Evolutionary conservation across 441 rosid species (phyloP).

Genomic region (Monsonia emarginata): DNA sequence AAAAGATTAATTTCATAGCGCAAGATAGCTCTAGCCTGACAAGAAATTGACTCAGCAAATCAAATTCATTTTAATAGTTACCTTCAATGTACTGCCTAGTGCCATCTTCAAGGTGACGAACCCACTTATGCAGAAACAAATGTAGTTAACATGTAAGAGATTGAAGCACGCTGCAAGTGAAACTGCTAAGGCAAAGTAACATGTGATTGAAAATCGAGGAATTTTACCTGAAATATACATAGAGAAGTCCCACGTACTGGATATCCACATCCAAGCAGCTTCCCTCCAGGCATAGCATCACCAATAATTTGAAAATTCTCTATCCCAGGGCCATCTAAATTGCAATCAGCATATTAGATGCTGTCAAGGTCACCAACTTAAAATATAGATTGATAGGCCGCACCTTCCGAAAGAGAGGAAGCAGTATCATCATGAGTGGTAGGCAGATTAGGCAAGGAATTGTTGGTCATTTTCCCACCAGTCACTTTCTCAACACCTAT

Average conservation of each 20-base stretch:
- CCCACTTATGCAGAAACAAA: slow-evolving; percentile 50
- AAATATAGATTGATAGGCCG: slow-evolving; percentile 13
- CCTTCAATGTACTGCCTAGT: slow-evolving; percentile 94
- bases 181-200: background rate
- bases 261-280: slow-evolving; percentile 86
- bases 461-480: slow-evolving; percentile 21
- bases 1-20: slow-evolving; percentile 10
- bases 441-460: slow-evolving; percentile 22
- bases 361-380: slow-evolving; percentile 13
- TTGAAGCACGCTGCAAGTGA: slow-evolving; percentile 3
- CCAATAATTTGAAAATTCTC: slow-evolving; percentile 89
- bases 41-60: slow-evolving; percentile 2
- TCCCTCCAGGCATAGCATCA: slow-evolving; percentile 82
- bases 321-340: slow-evolving; percentile 76
- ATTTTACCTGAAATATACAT: slow-evolving; percentile 87
- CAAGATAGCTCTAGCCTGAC: background rate
- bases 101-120: slow-evolving; percentile 93
- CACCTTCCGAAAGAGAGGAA: slow-evolving; percentile 43
- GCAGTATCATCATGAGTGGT: slow-evolving; percentile 24
- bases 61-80: slow-evolving; percentile 24
- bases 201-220: slow-evolving; percentile 9
- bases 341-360: slow-evolving; percentile 25
- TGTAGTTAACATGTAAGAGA: background rate
- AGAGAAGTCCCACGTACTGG: slow-evolving; percentile 87
- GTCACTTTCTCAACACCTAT: slow-evolving; percentile 16